A percentile compares a stretch with the other conserved stretches of the same genome.
Conservation (phyloP, 176 grass and related monocot species). For the Hordeum vulgare region DNA sequence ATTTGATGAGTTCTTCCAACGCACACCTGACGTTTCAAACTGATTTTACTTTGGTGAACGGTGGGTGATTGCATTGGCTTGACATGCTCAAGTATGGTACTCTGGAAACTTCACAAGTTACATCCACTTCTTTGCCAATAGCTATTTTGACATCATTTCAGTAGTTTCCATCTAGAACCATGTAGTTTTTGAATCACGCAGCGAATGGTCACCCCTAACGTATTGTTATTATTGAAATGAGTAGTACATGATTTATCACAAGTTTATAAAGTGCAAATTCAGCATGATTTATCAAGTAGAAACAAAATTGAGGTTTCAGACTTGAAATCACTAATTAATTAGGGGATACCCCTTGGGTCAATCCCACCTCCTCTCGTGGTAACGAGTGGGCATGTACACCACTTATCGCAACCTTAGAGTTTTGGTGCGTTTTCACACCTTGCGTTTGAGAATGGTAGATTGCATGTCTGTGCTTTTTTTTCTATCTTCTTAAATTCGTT, state of each 20-base stretch:
- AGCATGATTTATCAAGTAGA: too few relatives aligned
- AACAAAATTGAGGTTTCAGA: too few relatives aligned
- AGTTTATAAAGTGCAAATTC: background rate
- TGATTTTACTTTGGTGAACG: background rate
- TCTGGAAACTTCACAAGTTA: constrained; percentile 1
- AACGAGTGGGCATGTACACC: too few relatives aligned
- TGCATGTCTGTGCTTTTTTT: too few relatives aligned
- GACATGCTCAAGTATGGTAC: background rate
- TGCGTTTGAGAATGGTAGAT: too few relatives aligned
- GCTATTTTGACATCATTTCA: background rate
- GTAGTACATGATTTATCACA: background rate
- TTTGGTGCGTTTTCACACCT: too few relatives aligned
- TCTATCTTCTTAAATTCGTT: too few relatives aligned
- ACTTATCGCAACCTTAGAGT: too few relatives aligned
- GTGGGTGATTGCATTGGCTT: background rate
- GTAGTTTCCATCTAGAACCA: background rate
- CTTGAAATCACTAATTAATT: too few relatives aligned
- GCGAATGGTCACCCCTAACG: background rate
- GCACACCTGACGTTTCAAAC: background rate
- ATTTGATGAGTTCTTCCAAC: constrained; percentile 3
- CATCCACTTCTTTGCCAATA: background rate
- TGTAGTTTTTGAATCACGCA: background rate
- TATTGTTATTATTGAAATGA: background rate
- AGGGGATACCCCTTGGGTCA: too few relatives aligned
- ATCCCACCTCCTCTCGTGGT: too few relatives aligned